phyloP scores from a whole-genome alignment of 129 eudicot genomes.

The Centrapalus pauciflorus region DNA sequence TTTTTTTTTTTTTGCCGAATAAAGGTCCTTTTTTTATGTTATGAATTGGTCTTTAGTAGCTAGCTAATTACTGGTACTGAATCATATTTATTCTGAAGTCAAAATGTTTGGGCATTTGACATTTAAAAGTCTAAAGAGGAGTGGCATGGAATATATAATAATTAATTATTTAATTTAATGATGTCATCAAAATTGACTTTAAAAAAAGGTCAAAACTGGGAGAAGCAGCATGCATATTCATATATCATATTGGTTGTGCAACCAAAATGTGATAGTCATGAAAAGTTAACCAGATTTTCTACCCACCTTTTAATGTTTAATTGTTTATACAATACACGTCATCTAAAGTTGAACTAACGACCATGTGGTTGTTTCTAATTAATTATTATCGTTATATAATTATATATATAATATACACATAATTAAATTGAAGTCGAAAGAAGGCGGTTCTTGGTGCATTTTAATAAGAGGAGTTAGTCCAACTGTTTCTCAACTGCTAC shows the following conservation, averaged over 20 bases:
- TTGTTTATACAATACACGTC: slow-evolving; percentile 13
- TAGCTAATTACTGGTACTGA: neutral
- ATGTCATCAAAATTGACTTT: slow-evolving; percentile 23
- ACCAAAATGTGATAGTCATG: slow-evolving; percentile 11
- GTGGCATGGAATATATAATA: too few relatives aligned
- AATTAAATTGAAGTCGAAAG: too few relatives aligned
- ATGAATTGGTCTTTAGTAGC: neutral
- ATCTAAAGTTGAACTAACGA: slow-evolving; percentile 25
- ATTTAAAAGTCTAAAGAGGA: slow-evolving; percentile 2
- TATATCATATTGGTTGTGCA: slow-evolving; percentile 19
- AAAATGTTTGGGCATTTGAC: slow-evolving; percentile 21
- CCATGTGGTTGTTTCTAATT: slow-evolving; percentile 17
- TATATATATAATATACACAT: too few relatives aligned
- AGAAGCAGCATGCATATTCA: slow-evolving; percentile 24
- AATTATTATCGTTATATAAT: neutral
- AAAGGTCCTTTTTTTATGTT: neutral
- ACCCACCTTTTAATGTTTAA: slow-evolving; percentile 34
- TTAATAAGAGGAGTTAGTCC: slow-evolving; percentile 23
- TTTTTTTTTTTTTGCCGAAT: neutral
- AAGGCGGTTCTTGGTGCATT: slow-evolving; percentile 11
- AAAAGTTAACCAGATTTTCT: slow-evolving; percentile 17
- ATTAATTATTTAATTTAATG: slow-evolving; percentile 15
- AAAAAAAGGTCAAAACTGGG: slow-evolving; percentile 12
- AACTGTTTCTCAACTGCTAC: slow-evolving; percentile 35
- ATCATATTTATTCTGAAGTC: slow-evolving; percentile 3